These are phyloP conservation scores for Rhododendron simsii DNA, from an alignment of 148 eudicot species.

Conservation along the genomic window DNA sequence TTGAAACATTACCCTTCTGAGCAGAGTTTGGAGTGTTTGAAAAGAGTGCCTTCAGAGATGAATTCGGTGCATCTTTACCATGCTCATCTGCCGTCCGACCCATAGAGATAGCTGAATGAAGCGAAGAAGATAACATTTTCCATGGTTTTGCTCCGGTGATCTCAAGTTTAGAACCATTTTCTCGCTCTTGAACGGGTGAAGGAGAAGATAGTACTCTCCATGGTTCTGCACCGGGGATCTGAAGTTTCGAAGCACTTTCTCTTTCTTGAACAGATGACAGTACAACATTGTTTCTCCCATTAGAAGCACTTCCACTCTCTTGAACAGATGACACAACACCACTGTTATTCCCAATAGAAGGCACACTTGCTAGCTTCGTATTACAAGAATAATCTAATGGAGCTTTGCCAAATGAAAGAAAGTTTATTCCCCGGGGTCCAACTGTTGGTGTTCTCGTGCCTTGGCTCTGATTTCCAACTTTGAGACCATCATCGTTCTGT, in stretches of 20 bases:
- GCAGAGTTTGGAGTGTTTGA: conserved; percentile 17
- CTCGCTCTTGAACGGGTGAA: conserved; percentile 20
- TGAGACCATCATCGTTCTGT: conserved; percentile 20
- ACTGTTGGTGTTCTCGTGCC: conserved; percentile 14
- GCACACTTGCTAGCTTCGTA: conserved; percentile 4
- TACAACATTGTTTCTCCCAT: conserved; percentile 6
- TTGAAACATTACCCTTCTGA: conserved; percentile 18
- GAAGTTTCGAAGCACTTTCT: neutral
- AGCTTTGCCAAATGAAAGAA: conserved; percentile 30
- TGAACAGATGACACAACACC: conserved; percentile 9
- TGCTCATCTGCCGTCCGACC: conserved; percentile 2
- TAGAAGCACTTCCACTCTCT: conserved; percentile 10
- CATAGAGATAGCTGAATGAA: conserved; percentile 13
- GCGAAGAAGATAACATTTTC: conserved; percentile 10
- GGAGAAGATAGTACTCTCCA: neutral
- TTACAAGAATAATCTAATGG: conserved; percentile 6
- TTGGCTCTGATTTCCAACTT: conserved; percentile 22
- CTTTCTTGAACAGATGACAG: conserved; percentile 18
- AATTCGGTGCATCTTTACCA: conserved; percentile 13
- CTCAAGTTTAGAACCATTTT: conserved; percentile 12
- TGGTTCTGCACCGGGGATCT: neutral
- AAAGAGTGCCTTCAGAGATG: conserved; percentile 20
- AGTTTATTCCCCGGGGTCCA: conserved; percentile 29
- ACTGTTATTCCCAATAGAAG: conserved; percentile 14
- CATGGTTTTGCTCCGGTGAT: conserved; percentile 12